phyloP scores from a whole-genome alignment of 768 basidiomycete genomes.

The Tephrocybe sp. region DNA sequence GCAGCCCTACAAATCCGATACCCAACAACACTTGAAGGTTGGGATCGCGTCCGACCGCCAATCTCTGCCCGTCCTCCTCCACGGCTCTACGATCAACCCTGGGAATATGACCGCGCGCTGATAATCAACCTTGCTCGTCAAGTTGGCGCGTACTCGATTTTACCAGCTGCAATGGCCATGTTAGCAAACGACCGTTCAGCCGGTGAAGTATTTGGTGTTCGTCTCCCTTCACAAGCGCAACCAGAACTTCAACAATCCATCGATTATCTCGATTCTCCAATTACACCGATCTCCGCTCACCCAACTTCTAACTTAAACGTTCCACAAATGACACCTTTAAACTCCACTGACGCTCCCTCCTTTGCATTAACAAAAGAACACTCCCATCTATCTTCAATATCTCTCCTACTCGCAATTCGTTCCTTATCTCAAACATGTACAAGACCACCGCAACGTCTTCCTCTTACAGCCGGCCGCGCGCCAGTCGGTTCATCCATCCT shows the following conservation, averaged over 20 bases:
- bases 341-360: constrained; percentile 1
- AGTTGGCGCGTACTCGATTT: constrained; percentile 12
- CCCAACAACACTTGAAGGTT: constrained; percentile 14
- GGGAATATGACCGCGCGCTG: constrained; percentile 15
- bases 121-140: constrained; percentile 20
- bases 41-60: constrained; percentile 10
- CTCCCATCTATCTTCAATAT: not conserved
- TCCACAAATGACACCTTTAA: not conserved
- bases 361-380: constrained; percentile 12
- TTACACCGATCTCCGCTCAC: not conserved
- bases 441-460: constrained; percentile 1
- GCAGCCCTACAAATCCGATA: constrained; percentile 13
- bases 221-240: not conserved
- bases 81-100: not conserved
- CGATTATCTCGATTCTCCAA: not conserved
- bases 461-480: constrained; percentile 3
- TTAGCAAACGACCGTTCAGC: constrained; percentile 19
- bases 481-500: constrained; percentile 9
- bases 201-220: constrained; percentile 18
- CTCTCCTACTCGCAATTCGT: constrained; percentile 10
- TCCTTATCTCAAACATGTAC: constrained; percentile 1
- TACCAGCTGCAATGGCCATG: constrained; percentile 21
- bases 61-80: not conserved
- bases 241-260: not conserved
- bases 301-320: not conserved